phyloP scores from a whole-genome alignment of 2,329 filamentous ascomycete species.

The Colletotrichum tanaceti region DNA sequence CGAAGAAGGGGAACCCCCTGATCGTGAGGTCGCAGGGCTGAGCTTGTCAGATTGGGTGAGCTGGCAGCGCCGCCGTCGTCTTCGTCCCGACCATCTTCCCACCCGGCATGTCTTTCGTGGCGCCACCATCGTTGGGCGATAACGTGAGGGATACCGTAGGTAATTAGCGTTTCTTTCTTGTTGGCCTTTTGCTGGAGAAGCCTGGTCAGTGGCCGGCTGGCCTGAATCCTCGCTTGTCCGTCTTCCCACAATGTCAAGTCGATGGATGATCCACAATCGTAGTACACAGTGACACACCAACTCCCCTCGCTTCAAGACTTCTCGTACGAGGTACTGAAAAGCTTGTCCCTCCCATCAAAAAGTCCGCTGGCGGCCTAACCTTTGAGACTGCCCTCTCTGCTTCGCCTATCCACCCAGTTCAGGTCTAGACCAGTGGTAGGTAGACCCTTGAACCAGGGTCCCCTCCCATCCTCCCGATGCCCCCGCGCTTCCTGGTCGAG shows the following conservation, averaged over 20 bases:
- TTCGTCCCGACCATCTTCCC: conserved; percentile 30
- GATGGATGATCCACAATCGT: no score
- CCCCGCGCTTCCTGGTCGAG: conserved; percentile 18
- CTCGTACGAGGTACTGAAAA: conserved; percentile 3
- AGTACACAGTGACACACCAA: no score
- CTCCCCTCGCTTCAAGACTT: neutral
- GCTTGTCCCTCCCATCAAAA: conserved; percentile 3
- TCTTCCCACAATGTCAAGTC: conserved; percentile 29
- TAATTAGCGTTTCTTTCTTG: no score
- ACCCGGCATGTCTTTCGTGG: neutral
- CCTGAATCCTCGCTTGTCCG: conserved; percentile 24
- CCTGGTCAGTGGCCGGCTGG: conserved; percentile 1
- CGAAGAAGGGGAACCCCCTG: conserved; percentile 30
- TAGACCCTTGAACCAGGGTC: conserved; percentile 10
- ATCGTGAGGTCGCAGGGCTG: conserved; percentile 40
- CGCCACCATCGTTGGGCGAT: conserved; percentile 12
- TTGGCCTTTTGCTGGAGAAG: no score
- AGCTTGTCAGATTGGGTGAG: conserved; percentile 42
- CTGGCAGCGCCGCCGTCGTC: conserved; percentile 37
- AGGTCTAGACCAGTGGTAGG: conserved; percentile 10
- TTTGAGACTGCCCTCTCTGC: neutral
- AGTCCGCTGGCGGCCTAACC: conserved; percentile 22
- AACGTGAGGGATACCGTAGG: neutral
- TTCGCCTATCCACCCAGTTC: conserved; percentile 5
- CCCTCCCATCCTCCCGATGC: neutral